Evolutionary conservation across 495 filamentous ascomycete genomes (phyloP).

Genomic region (Pyronema domesticum): DNA sequence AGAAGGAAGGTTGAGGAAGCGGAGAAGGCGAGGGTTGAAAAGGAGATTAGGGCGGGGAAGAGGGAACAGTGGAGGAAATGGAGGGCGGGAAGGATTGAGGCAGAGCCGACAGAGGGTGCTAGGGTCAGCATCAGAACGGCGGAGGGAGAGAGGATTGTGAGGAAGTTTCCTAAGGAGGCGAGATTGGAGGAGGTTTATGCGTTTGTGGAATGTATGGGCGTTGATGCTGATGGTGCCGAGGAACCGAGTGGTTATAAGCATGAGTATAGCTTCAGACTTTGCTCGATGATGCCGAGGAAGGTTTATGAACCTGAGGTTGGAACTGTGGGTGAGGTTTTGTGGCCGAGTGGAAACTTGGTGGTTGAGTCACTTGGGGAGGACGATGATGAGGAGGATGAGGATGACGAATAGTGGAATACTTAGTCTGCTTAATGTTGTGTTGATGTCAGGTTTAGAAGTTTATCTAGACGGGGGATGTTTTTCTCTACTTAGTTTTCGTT

Average conservation of each 20-base stretch:
- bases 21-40: constrained; percentile 18
- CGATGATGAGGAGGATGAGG: constrained; percentile 17
- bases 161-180: constrained; percentile 47
- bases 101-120: constrained; percentile 44
- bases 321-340: constrained; percentile 52
- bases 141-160: constrained; percentile 47
- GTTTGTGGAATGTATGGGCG: constrained; percentile 51
- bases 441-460: not conserved
- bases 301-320: constrained; percentile 52
- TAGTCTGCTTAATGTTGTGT: not conserved
- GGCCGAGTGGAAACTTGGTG: constrained; percentile 71
- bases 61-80: constrained; percentile 60
- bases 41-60: constrained; percentile 38
- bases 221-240: constrained; percentile 17
- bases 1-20: constrained; percentile 42
- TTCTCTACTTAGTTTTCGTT: too few relatives aligned
- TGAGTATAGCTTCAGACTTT: constrained; percentile 61
- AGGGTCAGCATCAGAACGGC: constrained; percentile 68
- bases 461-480: too few relatives aligned
- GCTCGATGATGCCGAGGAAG: constrained; percentile 62
- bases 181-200: constrained; percentile 82
- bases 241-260: constrained; percentile 57
- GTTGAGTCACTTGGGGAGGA: constrained; percentile 41
- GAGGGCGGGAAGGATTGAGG: constrained; percentile 47
- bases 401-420: not conserved